Base-by-base conservation (phyloP, 768 basidiomycete species). In the Hydnomerulius pinastri region DNA sequence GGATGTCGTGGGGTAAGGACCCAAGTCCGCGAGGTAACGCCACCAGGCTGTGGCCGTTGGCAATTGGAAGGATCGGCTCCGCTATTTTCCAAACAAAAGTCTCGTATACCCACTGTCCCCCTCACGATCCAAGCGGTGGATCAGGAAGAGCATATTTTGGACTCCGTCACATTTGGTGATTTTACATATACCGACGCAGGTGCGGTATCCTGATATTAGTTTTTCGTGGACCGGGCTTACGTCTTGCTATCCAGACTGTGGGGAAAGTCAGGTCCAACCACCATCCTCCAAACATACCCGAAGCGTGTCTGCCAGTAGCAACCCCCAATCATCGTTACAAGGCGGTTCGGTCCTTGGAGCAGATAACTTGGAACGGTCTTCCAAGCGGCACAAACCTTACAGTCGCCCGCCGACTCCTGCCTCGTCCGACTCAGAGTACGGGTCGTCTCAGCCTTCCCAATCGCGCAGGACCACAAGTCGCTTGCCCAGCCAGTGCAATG, bases 1-100 rank as follows among this genome's bases (percentile, higher is more conserved):
- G 90, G 86, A 25, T 67, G 74, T 51, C 82, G 79, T 54, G 80
- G 89, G 3, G 77, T 92, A 21, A 73, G 74, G 28, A 92, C 91
- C 0, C 77, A 77, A 11, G 86, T 92, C 24, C 73, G 74, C 37
- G 77, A 80, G 57, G 61, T 85, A 0, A 71, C 73, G n/a, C 61
- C 71, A 11, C 62, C 73, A 1, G 68, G 73, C 7, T 75, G 75
- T 48, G 81, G 79, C 27, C 70, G 76, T 39, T 87, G 82, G 85
- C 81, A 85, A 61, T 79, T 90, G 44, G 77, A 81, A 44, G 85
- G 83, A 1, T 61, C 71, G n/a, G 78, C 80, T 0, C 88, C 88
- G 5, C 69, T 77, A 21, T 75, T 82, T 46, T 73, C 70, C n/a
- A 66, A 71, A 35, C 72, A 74, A 41, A 55, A 48, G 27, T 59